Conservation (phyloP, 257 asterid genomes). For the Nicotiana noctiflora region DNA sequence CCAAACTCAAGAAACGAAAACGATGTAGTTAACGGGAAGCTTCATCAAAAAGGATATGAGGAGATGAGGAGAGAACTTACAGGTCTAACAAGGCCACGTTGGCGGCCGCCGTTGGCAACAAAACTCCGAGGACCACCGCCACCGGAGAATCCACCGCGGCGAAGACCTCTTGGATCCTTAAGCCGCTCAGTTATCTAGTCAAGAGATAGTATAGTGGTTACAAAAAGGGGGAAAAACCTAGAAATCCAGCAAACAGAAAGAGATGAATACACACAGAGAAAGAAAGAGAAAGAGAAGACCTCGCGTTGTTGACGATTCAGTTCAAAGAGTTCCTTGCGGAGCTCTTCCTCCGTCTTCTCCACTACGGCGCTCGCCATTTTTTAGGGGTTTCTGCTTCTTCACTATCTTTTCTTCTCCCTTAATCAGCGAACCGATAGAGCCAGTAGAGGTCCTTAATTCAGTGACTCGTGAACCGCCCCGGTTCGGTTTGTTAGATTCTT, state of each 20-base stretch:
- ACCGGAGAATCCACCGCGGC: conserved; percentile 73
- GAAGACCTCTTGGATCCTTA: conserved; percentile 86
- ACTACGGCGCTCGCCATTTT: conserved; percentile 42
- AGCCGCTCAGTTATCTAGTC: conserved; percentile 82
- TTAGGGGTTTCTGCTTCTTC: conserved; percentile 2
- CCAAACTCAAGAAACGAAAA: neutral
- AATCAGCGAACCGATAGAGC: neutral
- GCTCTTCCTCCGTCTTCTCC: conserved; percentile 86
- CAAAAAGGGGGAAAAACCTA: too few species aligned
- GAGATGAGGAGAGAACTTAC: conserved; percentile 34
- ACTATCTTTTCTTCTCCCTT: neutral
- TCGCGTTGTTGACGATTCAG: conserved; percentile 89
- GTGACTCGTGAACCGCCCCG: neutral
- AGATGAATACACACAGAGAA: neutral
- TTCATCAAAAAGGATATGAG: neutral
- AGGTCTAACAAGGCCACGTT: conserved; percentile 80
- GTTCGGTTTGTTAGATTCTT: neutral
- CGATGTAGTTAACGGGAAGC: neutral
- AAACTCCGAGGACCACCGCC: conserved; percentile 68
- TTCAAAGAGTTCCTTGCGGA: conserved; percentile 83
- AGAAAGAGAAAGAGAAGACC: conserved; percentile 25
- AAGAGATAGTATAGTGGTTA: neutral
- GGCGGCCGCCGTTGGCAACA: conserved; percentile 61
- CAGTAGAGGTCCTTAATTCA: neutral
- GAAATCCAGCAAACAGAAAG: neutral